Evolutionary conservation across 1,284 basidiomycete genomes (phyloP), one percentile per base, ranked within the genome.

Genomic region (Malassezia sp.): DNA sequence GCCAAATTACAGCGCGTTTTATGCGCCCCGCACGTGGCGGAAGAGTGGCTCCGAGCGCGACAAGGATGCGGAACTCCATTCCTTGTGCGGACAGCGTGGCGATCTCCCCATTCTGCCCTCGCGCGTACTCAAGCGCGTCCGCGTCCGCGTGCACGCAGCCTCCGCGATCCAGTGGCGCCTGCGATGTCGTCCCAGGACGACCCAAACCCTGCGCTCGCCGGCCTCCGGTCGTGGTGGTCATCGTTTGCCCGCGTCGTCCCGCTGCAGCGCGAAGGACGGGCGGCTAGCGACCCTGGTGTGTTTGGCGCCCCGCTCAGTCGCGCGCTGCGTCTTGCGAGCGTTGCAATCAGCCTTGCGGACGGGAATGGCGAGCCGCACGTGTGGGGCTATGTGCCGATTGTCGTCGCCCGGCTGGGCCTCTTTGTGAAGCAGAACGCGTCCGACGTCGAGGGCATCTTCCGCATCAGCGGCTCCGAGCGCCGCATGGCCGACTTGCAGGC

Each of bases 401-500:
- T 96, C 46, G 90, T 97, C 28, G 93, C 90, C 46, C 93, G 95
- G 72, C 93, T 89, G 81, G 87, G 67, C 65, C 81, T 78, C 15
- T 54, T 48, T 42, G 44, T 70, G 41, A 70, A 70, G 40, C 63
- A 67, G 43, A 63, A 68, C 39, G 87, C 87, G 18, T 93, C 87
- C 29, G 87, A 91, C 71, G 81, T 91, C n/a, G 81, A 86, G 64
- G 91, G 91, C 15, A 85, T 87, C 1, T 97, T 97, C 71, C 84
- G 93, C 37, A 84, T 68, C 29, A 63, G 61, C 5, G 67, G 67
- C 7, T 96, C 48, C 85, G 83, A 80, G 56, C 93, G 87, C 72
- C 81, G 91, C 35, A 97, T 95, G 85, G 81, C 86, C 45, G 89
- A 95, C 37, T 78, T 97, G 14, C 91, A 96, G 70, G 79, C 81